Evolutionary conservation across 23 red algal genomes (phyloP), one percentile per base, ranked within the genome.

Genomic region (Agarophyton chilense): DNA sequence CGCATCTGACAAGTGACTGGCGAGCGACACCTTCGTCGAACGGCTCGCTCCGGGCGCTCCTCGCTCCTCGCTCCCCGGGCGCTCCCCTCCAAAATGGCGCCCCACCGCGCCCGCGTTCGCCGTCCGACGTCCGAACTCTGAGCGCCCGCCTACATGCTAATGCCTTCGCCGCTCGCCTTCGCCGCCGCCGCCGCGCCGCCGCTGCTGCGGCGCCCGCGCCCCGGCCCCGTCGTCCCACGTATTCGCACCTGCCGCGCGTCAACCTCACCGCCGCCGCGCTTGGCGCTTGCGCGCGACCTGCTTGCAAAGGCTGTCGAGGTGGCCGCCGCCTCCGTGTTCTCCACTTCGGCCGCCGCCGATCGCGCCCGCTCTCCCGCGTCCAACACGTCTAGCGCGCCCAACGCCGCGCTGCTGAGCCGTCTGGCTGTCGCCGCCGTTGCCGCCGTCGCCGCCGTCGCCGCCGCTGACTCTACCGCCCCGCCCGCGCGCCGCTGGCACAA

Each of bases 241-340:
- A 24, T 13, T 0, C 68, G 40, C 2, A 18, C 60, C 11, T 12
- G 28, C 17, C 13, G 68, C 41, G n/a, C 0, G 2, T 25, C 68
- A 70, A 29, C 4, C 1, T 29, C 18, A 6, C 64, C 10, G 2
- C 34, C 43, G 16, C 26, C 68, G 10, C 41, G 68, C 68, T 46
- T 74, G 68, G 82, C 55, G 39, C 88, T 91, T 10, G 56, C 76
- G 13, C 54, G 41, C 34, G 88, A 91, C 29, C 64, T 91, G 4
- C 41, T 91, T 44, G 24, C 82, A 45, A 91, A 91, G 33, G 60
- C 52, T n/a, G 22, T 82, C 0, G 76, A 91, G 52, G 88, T 91
- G 10, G 75, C 64, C 33, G 74, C 72, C n/a, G 61, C 88, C 1
- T 79, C 88, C 22, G 17, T 58, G 31, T 42, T 82, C 49, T 60